Evolutionary conservation across 305 asterid genomes (phyloP), one percentile per base, ranked within the genome.

Genomic region (Ajuga reptans): DNA sequence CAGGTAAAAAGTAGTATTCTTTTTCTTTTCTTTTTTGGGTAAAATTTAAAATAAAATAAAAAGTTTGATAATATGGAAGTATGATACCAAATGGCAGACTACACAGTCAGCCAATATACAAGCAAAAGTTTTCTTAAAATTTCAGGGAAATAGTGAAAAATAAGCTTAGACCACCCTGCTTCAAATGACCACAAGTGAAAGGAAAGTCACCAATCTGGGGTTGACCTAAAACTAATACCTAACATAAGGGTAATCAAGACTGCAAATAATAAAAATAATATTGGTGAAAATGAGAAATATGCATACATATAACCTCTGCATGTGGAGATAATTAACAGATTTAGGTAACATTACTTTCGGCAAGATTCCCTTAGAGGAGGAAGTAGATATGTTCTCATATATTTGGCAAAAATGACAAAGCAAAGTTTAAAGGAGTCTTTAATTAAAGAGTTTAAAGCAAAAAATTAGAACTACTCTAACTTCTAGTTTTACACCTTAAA

Each of bases 321-420:
- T 73, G 83, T 78, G 81, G 71, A 79, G 74, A 62, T 71, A 78
- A 61, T 76, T 78, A 66, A 66, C 64, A 56, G 77, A 77, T 75
- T 83, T 77, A 78, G 86, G 85, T 76, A 73, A 76, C 66, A 68
- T 79, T 57, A 76, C 75, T 62, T 84, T 72, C 79, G 70, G 79
- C 39, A 69, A 63, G 82, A 81, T 86, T 83, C 71, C 78, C 59
- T 74, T 47, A 64, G 52, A 67, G 71, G 79, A 74, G 63, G 71
- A 81, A 72, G 80, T 78, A 84, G 87, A 79, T 86, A 69, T 79
- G 91, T 72, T 79, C 80, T 64, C 69, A 71, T 72, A 83, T 67
- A 83, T 76, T 75, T 71, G 80, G 90, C 66, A 82, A 84, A n/a
- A 81, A 68, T 80, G 82, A 82, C 87, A 82, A 79, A 64, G 78